Evolutionary conservation across 2,329 filamentous ascomycete genomes (phyloP), one percentile per base, ranked within the genome.

Genomic region (Alternaria gansuensis): DNA sequence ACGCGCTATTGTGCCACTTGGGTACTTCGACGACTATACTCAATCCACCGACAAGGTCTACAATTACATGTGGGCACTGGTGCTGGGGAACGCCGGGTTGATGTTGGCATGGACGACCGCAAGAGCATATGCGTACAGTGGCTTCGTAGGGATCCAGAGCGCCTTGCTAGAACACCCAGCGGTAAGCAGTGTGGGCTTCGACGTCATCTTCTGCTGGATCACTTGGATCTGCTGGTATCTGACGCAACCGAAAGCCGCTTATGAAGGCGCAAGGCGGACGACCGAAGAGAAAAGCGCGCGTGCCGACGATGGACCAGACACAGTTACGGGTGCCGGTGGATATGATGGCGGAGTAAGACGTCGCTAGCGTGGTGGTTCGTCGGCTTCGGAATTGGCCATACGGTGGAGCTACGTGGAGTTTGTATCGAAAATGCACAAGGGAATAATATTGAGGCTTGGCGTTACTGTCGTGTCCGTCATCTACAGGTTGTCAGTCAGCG

Each of bases 121-220:
- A 10, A 55, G 49, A 24, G 59, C 68, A 17, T 66, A 67, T 31
- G 52, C 46, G 10, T 71, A 67, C 37, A 55, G 65, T 11, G 72
- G 70, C 1, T 40, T 70, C 8, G 24, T 39, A 1, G 68, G 65
- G 2, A 68, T 73, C 5, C 51, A 46, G n/a, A 49, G 57, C 26
- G 66, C 74, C 8, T 39, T 78, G 17, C 61, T 68, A 7, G 74
- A 76, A 49, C 72, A 76, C 50, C 73, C 75, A 10, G 75, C 73
- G 11, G 71, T 76, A 11, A 76, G 72, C 55, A 76, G 70, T 54
- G 71, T 77, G 28, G 71, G 67, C 2, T 77, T 72, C 41, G 74
- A 78, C 60, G 74, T 74, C 9, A 68, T 76, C 6, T 74, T 76
- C 51, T 77, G 74, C 57, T 76, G 74, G 73, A 46, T 74, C n/a